A percentile compares a stretch with the other conserved stretches of the same genome.
phyloP scores from a whole-genome alignment of 23 red algal genomes.

The Gracilariopsis chorda region DNA sequence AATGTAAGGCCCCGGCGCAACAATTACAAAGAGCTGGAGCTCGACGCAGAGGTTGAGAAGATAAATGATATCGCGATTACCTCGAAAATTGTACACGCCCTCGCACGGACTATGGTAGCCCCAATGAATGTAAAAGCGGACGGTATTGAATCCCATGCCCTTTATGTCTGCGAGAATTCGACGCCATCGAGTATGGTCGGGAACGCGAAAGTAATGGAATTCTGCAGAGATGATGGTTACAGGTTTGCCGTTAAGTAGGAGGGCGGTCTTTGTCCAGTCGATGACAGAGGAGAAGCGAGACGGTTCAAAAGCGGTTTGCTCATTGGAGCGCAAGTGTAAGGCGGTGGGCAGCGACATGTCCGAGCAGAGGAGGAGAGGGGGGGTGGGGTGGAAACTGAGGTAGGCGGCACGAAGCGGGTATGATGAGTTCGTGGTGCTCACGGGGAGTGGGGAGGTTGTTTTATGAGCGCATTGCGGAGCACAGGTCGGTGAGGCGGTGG shows the following conservation, averaged over 20 bases:
- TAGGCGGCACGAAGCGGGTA: not conserved
- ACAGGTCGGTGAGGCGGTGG: too few relatives aligned
- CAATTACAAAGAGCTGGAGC: conserved; percentile 81
- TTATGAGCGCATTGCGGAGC: not conserved
- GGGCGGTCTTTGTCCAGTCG: conserved; percentile 44
- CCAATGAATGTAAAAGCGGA: conserved; percentile 91
- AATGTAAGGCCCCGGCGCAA: conserved; percentile 90
- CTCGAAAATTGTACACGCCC: conserved; percentile 73
- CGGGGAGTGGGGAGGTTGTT: not conserved
- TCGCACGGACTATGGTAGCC: conserved; percentile 78
- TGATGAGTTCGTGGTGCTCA: not conserved
- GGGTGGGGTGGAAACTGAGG: not conserved
- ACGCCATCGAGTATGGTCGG: conserved; percentile 74
- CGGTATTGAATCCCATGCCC: conserved; percentile 78
- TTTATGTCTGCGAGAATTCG: conserved; percentile 44
- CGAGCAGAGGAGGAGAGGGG: not conserved
- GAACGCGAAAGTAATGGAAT: conserved; percentile 89
- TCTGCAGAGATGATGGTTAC: conserved; percentile 73
- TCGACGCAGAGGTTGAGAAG: conserved; percentile 74
- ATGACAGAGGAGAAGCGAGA: conserved; percentile 8
- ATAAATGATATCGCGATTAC: conserved; percentile 76
- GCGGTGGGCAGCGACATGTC: conserved; percentile 37
- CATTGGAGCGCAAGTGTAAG: conserved; percentile 23
- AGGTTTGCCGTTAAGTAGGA: conserved; percentile 72
- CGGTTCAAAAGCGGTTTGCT: conserved; percentile 64